These are phyloP conservation scores for Cercophora sp. DNA, from an alignment of 495 filamentous ascomycete species.

Conservation along the genomic window DNA sequence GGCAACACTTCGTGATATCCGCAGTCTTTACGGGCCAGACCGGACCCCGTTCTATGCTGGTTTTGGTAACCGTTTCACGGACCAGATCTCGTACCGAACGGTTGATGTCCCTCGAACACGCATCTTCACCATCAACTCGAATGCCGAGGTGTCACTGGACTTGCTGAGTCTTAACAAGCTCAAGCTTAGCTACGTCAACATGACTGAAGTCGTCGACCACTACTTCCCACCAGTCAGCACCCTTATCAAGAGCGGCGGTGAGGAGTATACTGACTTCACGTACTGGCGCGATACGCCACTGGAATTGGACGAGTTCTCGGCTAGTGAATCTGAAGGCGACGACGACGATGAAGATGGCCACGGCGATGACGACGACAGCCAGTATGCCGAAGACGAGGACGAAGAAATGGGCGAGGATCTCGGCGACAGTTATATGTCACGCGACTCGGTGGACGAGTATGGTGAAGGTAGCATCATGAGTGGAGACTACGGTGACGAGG, in stretches of 20 bases:
- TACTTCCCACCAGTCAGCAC: conserved; percentile 85
- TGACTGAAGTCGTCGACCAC: conserved; percentile 93
- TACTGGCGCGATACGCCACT: conserved; percentile 77
- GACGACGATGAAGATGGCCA: conserved; percentile 42
- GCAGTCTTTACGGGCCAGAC: conserved; percentile 75
- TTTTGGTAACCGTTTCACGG: conserved; percentile 94
- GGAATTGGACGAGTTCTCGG: conserved; percentile 74
- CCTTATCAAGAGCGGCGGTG: conserved; percentile 71
- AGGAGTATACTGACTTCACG: conserved; percentile 84
- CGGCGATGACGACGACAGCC: conserved; percentile 44
- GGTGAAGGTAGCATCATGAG: conserved; percentile 43
- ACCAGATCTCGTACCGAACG: conserved; percentile 91
- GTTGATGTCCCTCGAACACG: conserved; percentile 90
- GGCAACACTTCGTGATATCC: conserved; percentile 92
- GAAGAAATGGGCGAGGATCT: conserved; percentile 42
- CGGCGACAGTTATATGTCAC: conserved; percentile 58
- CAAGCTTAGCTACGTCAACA: conserved; percentile 94
- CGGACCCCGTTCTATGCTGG: conserved; percentile 90
- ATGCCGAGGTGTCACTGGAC: conserved; percentile 93
- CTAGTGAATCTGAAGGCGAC: conserved; percentile 63
- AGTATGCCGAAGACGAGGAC: conserved; percentile 32
- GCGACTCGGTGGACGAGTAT: conserved; percentile 48
- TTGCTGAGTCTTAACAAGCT: conserved; percentile 88
- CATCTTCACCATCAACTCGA: conserved; percentile 99
- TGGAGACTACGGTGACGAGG: conserved; percentile 33